Base-by-base conservation (phyloP, 768 basidiomycete species). In the Suillus subluteus region DNA sequence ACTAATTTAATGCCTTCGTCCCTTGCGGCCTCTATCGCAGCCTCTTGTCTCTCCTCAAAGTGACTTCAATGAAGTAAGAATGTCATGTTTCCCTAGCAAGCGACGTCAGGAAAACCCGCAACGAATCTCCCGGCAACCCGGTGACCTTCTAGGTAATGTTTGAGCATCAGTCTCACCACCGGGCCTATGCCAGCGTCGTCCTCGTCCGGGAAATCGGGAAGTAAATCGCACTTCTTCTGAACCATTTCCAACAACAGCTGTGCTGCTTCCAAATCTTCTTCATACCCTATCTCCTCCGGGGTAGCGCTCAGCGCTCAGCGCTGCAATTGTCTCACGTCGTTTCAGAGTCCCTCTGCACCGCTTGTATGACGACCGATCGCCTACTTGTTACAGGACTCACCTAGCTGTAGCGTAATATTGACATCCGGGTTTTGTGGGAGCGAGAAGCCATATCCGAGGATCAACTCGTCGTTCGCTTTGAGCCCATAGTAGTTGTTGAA, bases 401-500 rank as follows among this genome's bases (percentile, higher is more conserved):
- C 91, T 48, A 97, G 79, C 67, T 89, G 90, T 41, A 98, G 84
- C 1, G 91, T 82, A 70, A 96, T 91, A 0, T 91, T 92, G 73
- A 98, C 96, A 72, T 95, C 93, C 0, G 91, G 91, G 69, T 98
- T 98, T 37, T 87, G 68, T 2, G 84, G 79, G 4, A 96, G 74
- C 0, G 92, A 87, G 78, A 98, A 99, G 1, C 97, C 96, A 73
- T 98, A 98, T 6, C 93, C 95, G 5, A 98, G 84, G 56, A 98
- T 87, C 54, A 98, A 84, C 76, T 96, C 94, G 35, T 93, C 84
- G 75, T 97, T 96, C 0, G 94, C 88, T 74, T 98, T 98, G 0
- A 89, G 86, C 0, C 96, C 96, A 75, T 98, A 98, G 75, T 98
- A 98, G 75, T 97, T 97, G 79, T 96, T 97, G 80, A 90, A 88